These are phyloP conservation scores for Sclerotinia minor DNA, from an alignment of 2,329 filamentous ascomycete genomes.

Conservation along the genomic window DNA sequence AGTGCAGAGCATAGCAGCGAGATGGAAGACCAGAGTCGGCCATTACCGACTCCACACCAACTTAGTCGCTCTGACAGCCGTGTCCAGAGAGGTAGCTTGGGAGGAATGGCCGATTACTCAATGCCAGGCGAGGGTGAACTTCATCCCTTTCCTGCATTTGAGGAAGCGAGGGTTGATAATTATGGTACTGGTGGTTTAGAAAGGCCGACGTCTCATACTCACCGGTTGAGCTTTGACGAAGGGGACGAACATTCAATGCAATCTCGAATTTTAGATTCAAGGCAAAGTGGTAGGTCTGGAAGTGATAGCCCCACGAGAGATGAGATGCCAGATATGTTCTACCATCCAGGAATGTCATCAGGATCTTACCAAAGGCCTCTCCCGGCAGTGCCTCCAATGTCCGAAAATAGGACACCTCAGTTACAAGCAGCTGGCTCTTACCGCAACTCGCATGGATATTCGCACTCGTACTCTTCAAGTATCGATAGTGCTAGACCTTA, in stretches of 20 bases:
- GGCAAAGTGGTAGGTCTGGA: constrained; percentile 46
- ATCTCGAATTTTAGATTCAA: constrained; percentile 53
- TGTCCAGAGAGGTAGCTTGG: constrained; percentile 35
- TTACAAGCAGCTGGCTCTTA: constrained; percentile 61
- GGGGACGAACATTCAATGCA: constrained; percentile 74
- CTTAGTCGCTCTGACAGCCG: constrained; percentile 39
- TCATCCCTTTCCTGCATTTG: constrained; percentile 57
- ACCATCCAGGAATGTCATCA: constrained; percentile 76
- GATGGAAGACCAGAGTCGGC: constrained; percentile 49
- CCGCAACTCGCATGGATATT: constrained; percentile 48
- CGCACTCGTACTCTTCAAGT: constrained; percentile 51
- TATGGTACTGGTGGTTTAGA: constrained; percentile 87
- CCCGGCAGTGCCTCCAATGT: constrained; percentile 58
- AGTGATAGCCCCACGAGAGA: constrained; percentile 68
- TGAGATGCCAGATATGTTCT: constrained; percentile 88
- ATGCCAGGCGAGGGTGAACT: constrained; percentile 53
- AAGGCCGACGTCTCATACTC: constrained; percentile 67
- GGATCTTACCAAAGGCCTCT: constrained; percentile 63
- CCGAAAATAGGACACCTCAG: constrained; percentile 49
- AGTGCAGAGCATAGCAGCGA: constrained; percentile 42
- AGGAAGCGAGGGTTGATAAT: constrained; percentile 65
- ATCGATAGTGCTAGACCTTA: constrained; percentile 44
- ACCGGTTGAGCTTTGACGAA: constrained; percentile 87
- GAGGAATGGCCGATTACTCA: constrained; percentile 43
- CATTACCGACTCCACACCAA: constrained; percentile 50